Conservation (phyloP, 2,329 filamentous ascomycete species). For the Colletotrichum costaricense region DNA sequence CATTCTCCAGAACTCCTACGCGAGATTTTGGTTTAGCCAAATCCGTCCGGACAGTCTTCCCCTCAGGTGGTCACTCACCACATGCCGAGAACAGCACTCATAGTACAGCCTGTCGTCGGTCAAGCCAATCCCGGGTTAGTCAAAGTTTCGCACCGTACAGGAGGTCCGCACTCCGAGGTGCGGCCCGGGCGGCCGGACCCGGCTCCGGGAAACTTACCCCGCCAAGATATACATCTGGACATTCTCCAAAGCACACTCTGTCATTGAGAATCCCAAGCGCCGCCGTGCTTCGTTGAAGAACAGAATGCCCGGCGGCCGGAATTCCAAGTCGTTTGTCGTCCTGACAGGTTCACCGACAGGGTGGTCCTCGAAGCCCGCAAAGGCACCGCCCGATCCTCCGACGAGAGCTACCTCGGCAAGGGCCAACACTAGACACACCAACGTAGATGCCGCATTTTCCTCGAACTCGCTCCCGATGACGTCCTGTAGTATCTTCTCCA, state of each 20-base stretch:
- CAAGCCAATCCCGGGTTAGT: neutral
- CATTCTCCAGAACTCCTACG: conserved; percentile 70
- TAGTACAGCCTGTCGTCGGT: conserved; percentile 59
- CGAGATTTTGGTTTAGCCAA: conserved; percentile 3
- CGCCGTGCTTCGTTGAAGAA: conserved; percentile 72
- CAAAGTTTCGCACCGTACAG: neutral
- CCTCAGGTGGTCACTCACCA: conserved; percentile 16
- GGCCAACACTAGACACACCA: conserved; percentile 68
- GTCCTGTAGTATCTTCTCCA: conserved; percentile 55
- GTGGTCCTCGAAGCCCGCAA: conserved; percentile 42
- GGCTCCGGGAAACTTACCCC: conserved; percentile 52
- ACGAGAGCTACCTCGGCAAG: conserved; percentile 69
- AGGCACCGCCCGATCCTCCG: conserved; percentile 57
- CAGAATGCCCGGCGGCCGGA: conserved; percentile 65
- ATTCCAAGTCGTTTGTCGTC: conserved; percentile 48
- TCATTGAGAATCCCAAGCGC: conserved; percentile 67
- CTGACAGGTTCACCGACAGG: conserved; percentile 28
- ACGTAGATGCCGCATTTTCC: conserved; percentile 60
- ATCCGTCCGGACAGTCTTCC: neutral
- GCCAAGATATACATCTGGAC: conserved; percentile 68
- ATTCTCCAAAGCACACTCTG: conserved; percentile 67
- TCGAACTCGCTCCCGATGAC: conserved; percentile 61
- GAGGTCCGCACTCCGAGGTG: neutral
- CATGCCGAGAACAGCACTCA: conserved; percentile 54
- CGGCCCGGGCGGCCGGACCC: neutral